Conservation (phyloP, 1,139 yeast genomes). For the Candida neerlandica region DNA sequence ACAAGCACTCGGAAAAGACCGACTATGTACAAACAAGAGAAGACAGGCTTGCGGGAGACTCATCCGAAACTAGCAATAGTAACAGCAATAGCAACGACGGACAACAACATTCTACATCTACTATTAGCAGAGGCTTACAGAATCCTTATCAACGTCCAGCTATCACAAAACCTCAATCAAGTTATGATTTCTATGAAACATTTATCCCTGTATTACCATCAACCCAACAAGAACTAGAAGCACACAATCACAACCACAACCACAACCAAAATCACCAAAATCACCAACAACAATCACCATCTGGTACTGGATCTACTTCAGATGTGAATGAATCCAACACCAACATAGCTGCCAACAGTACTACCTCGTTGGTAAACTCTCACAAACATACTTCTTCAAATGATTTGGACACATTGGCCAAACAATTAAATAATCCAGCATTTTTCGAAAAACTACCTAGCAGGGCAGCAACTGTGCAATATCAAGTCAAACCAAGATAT, state of each 20-base stretch:
- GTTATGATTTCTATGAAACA: conserved; percentile 47
- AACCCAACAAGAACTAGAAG: background rate
- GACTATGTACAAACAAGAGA: conserved; percentile 6
- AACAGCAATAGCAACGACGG: conserved; percentile 6
- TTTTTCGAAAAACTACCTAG: conserved; percentile 45
- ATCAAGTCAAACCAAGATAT: conserved; percentile 15
- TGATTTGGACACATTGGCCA: conserved; percentile 41
- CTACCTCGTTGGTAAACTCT: conserved; percentile 8
- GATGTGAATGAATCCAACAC: conserved; percentile 7
- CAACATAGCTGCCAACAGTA: conserved; percentile 4
- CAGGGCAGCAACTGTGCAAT: conserved; percentile 29
- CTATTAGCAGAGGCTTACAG: conserved; percentile 1
- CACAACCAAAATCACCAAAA: background rate
- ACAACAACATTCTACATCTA: conserved; percentile 8
- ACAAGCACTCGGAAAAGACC: conserved; percentile 17
- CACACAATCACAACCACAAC: background rate
- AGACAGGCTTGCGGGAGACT: conserved; percentile 3
- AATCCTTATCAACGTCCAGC: conserved; percentile 5
- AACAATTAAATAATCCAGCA: conserved; percentile 39
- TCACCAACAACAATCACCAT: background rate
- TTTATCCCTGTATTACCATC: conserved; percentile 43
- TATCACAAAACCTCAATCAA: conserved; percentile 19
- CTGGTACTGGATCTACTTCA: background rate
- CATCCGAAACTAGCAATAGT: conserved; percentile 1
- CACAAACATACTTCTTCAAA: conserved; percentile 16